Evolutionary conservation across 169 alveolate species (phyloP).

Genomic region (Plasmodium malariae): DNA sequence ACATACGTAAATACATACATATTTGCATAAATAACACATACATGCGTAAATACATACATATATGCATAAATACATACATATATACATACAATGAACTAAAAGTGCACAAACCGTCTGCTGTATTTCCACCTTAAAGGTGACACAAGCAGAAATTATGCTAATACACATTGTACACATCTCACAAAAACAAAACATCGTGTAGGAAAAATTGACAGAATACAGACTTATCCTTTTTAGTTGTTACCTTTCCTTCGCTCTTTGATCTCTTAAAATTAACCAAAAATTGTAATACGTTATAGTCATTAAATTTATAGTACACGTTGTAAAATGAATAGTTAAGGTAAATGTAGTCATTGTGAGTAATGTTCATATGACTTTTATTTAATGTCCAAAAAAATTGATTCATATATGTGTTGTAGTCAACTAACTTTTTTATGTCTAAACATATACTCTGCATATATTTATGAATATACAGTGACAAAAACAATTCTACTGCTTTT

Average conservation of each 20-base stretch:
- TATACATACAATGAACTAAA: too few species aligned
- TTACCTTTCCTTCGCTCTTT: slow-evolving; percentile 69
- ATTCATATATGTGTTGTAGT: slow-evolving; percentile 55
- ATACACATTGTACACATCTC: too few species aligned
- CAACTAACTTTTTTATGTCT: slow-evolving; percentile 61
- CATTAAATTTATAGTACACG: slow-evolving; percentile 59
- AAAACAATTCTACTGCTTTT: slow-evolving; percentile 52
- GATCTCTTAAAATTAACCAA: slow-evolving; percentile 59
- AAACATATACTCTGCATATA: slow-evolving; percentile 66
- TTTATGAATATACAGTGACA: slow-evolving; percentile 57
- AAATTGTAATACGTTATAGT: slow-evolving; percentile 59
- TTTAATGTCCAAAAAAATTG: slow-evolving; percentile 50
- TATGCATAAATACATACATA: too few species aligned
- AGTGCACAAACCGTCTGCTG: too few species aligned
- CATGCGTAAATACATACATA: too few species aligned
- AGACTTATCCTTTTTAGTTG: not conserved
- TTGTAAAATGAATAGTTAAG: slow-evolving; percentile 36
- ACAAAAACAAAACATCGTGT: not conserved
- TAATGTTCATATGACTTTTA: not conserved
- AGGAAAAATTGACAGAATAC: not conserved
- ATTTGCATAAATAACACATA: too few species aligned
- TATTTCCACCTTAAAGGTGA: too few species aligned
- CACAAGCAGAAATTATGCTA: too few species aligned
- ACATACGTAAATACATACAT: too few species aligned
- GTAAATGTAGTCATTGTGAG: slow-evolving; percentile 26